Evolutionary conservation across 257 asterid species (phyloP).

Genomic region (Primulina tabacum): DNA sequence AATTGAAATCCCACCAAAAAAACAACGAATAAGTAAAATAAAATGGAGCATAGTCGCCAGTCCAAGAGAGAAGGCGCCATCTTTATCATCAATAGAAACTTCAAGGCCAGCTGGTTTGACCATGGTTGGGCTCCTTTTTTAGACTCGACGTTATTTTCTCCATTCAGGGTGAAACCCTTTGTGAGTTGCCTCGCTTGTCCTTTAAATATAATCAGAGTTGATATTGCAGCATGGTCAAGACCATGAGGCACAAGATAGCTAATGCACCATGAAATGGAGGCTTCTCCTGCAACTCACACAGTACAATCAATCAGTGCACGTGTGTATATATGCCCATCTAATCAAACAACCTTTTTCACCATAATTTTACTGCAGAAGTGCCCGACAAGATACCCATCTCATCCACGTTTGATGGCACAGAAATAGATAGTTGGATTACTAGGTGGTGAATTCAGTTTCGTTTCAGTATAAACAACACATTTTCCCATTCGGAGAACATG

Average conservation of each 20-base stretch:
- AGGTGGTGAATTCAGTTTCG: too few species aligned
- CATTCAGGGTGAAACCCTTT: slow-evolving; percentile 4
- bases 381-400: neutral
- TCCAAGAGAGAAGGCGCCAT: slow-evolving; percentile 21
- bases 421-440: too few species aligned
- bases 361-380: neutral
- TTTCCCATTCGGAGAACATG: too few species aligned
- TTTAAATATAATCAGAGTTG: slow-evolving; percentile 18
- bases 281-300: slow-evolving; percentile 32
- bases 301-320: neutral
- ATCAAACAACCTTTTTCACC: neutral
- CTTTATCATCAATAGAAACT: slow-evolving; percentile 24
- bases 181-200: neutral
- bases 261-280: slow-evolving; percentile 28
- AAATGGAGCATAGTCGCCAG: too few species aligned
- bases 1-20: too few species aligned
- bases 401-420: too few species aligned
- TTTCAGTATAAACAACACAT: too few species aligned
- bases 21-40: too few species aligned
- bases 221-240: slow-evolving; percentile 25
- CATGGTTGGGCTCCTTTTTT: neutral
- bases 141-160: slow-evolving; percentile 10
- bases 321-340: neutral
- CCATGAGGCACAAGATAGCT: slow-evolving; percentile 30
- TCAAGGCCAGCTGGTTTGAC: slow-evolving; percentile 3